phyloP scores from a whole-genome alignment of 192 early-diverging fungal genomes.

The Geranomyces michiganensis region DNA sequence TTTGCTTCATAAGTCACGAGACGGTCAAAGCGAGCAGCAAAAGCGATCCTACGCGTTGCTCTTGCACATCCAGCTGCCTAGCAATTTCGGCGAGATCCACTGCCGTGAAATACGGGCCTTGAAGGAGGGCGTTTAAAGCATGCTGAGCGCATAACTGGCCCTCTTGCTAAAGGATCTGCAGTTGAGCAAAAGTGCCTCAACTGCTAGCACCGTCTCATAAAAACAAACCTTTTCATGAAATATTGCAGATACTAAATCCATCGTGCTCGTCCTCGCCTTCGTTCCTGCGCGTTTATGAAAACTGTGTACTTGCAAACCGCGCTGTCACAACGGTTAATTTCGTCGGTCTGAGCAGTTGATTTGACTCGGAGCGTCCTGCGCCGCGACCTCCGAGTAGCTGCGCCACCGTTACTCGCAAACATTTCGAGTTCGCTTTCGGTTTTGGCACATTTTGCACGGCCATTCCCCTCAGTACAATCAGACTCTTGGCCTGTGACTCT shows the following conservation, averaged over 20 bases:
- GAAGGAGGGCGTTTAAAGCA: constrained; percentile 75
- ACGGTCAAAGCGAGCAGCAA: background rate
- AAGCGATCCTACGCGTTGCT: constrained; percentile 33
- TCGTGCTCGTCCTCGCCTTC: background rate
- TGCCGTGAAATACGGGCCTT: constrained; percentile 73
- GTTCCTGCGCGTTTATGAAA: background rate
- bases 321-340: too few relatives aligned
- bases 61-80: constrained; percentile 64
- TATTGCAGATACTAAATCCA: constrained; percentile 18
- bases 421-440: too few relatives aligned
- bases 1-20: background rate
- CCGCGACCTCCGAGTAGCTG: too few relatives aligned
- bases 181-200: too few relatives aligned
- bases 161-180: constrained; percentile 67
- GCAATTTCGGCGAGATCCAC: constrained; percentile 75
- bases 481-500: too few relatives aligned
- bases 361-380: too few relatives aligned
- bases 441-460: too few relatives aligned
- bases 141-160: constrained; percentile 82
- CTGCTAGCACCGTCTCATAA: constrained; percentile 31
- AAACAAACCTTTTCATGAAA: constrained; percentile 33
- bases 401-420: too few relatives aligned
- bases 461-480: too few relatives aligned
- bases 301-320: too few relatives aligned
- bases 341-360: too few relatives aligned